Percentiles rank a stretch among this genome's conserved stretches.
Conservation (phyloP, 148 eudicot genomes). For the Rhododendron mucronatum region DNA sequence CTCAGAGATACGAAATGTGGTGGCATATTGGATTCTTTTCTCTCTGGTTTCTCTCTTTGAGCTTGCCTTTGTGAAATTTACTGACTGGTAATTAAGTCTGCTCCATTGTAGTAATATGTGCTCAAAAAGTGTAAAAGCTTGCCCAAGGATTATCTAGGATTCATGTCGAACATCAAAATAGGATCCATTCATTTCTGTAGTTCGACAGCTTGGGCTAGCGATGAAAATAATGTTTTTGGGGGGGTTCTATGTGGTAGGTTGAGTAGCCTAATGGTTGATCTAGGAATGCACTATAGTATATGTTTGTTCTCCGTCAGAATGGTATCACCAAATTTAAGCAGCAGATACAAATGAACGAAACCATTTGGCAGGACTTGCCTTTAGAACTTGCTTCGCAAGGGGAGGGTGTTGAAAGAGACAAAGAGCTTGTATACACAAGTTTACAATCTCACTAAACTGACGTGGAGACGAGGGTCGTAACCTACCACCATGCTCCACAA, state of each 20-base stretch:
- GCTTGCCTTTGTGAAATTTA: slow-evolving; percentile 4
- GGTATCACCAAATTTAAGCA: no score
- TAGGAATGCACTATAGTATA: no score
- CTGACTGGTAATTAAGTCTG: neutral
- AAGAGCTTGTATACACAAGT: no score
- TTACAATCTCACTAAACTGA: no score
- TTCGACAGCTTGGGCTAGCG: neutral
- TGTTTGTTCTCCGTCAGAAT: no score
- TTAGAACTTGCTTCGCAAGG: no score
- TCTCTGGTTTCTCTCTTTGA: slow-evolving; percentile 11
- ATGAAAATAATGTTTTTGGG: no score
- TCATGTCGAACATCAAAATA: neutral
- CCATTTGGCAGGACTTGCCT: no score
- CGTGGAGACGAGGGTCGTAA: neutral
- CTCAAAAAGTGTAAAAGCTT: neutral
- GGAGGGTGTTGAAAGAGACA: no score
- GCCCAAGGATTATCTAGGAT: neutral
- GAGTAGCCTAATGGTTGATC: neutral
- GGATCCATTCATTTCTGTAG: neutral
- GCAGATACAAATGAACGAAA: no score
- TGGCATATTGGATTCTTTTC: slow-evolving; percentile 14
- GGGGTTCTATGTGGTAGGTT: neutral
- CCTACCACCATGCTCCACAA: neutral
- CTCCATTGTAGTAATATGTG: neutral
- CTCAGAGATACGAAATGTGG: slow-evolving; percentile 1